phyloP scores from a whole-genome alignment of 2,329 filamentous ascomycete genomes.

The Botrytis porri region DNA sequence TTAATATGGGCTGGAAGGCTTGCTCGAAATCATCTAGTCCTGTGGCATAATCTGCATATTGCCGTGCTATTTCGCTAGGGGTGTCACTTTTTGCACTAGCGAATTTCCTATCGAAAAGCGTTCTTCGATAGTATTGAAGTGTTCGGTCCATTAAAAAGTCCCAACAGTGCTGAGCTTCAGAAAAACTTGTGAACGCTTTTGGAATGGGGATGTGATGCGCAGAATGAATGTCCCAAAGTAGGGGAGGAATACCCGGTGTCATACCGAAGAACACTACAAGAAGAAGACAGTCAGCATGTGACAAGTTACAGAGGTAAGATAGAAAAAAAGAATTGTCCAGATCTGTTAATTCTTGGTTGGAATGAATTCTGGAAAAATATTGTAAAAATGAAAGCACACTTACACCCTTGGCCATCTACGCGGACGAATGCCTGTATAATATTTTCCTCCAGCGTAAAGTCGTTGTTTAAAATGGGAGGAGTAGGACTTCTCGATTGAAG shows the following conservation, averaged over 20 bases:
- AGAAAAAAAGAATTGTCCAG: neutral
- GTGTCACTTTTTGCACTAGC: constrained; percentile 25
- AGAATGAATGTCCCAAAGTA: constrained; percentile 35
- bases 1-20: constrained; percentile 32
- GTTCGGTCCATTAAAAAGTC: constrained; percentile 35
- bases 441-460: constrained; percentile 33
- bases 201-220: constrained; percentile 32
- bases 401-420: constrained; percentile 30
- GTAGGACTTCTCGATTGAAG: constrained; percentile 26
- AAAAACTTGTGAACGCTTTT: constrained; percentile 28
- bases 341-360: neutral
- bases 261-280: constrained; percentile 32
- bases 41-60: constrained; percentile 24
- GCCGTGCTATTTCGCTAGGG: constrained; percentile 22
- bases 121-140: constrained; percentile 33
- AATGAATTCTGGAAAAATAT: neutral
- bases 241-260: constrained; percentile 31
- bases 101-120: constrained; percentile 30
- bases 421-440: constrained; percentile 35
- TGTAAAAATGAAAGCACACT: neutral
- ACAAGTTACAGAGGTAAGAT: neutral
- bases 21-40: constrained; percentile 29
- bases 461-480: constrained; percentile 29
- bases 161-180: constrained; percentile 33
- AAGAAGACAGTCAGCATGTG: neutral